Base-by-base conservation (phyloP, 352 stramenopile genomes). In the Phytopythium sindhum region DNA sequence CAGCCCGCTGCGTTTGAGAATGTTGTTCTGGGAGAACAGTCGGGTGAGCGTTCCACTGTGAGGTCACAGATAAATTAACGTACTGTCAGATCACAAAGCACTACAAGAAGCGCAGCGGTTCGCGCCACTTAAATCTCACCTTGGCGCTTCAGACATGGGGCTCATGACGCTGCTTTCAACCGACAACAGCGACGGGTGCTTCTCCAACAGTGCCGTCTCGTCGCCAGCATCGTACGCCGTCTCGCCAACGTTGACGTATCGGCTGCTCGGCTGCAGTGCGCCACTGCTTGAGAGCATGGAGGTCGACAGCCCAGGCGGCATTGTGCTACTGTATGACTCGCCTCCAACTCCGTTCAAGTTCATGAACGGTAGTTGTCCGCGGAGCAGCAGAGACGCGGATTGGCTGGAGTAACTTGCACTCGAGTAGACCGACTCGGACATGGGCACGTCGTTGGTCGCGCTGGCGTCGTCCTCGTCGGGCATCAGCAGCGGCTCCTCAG, bases 351-450 rank as follows among this genome's bases (percentile, higher is more conserved):
- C 31, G 28, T 47, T 64, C 48, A 45, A 41, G 35, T 57, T 69
- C 19, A 72, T 28, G 51, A 65, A 66, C 8, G 60, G 50, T 26
- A 64, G n/a, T 9, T 75, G 69, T 9, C 61, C 64, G 15, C 73
- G 75, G 17, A 64, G 24, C 44, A 56, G 57, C 60, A 66, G 45
- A 10, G 60, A 71, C 28, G 64, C 66, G 15, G 65, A 84, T 35
- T 82, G 68, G 39, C 75, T 66, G 0, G 70, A 71, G 35, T 61
- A 81, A 41, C 80, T 88, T 48, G 62, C 67, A 42, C 77, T 85
- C n/a, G 81, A 93, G 67, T 89, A 90, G 26, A 84, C 68, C 12
- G 78, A 90, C 41, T 86, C 73, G 10, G 84, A 90, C 26, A 86
- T 69, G 54, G 74, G 15, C 45, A 74, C 81, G 47, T 90, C 77